Evolutionary conservation across 1,284 basidiomycete species (phyloP), one percentile per base, ranked within the genome.

Genomic region (Nidula niveotomentosa): DNA sequence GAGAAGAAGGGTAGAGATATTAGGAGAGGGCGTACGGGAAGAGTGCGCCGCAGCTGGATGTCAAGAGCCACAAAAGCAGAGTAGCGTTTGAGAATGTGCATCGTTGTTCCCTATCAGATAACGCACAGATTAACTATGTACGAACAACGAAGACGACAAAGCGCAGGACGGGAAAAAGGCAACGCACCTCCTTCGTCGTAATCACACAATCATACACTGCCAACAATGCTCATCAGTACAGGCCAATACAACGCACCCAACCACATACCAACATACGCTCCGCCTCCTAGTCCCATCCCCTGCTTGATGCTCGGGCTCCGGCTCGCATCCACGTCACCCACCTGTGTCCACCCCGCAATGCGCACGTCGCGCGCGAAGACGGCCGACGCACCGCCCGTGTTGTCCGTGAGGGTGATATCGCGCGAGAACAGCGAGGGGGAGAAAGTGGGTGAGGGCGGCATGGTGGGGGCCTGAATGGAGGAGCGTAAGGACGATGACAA

Each of bases 31-130:
- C 23, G 23, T 23, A 23, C 23, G 4, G 87, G 85, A 2, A 89
- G 70, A 2, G 78, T 77, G 2, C 70, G 72, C 9, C 76, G 70
- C 0, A 92, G 75, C 1, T 75, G 71, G 6, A 69, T 61, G 35
- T 84, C 73, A 3, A 92, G 76, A 46, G 83, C 71, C 2, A 79
- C 80, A 63, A 92, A 91, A 1, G 84, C 83, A 36, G 78, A 87
- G 66, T 90, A 91, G 15, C 88, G 81, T 65, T 87, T 90, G 59
- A 87, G 81, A 0, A 77, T 76, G 56, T 87, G 86, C 43, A 91
- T 85, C 12, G 73, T 76, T 2, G 85, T 86, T 2, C 82, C 81
- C 81, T 23, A 23, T 23, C 23, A 23, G 23, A 23, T 23, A 23
- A 23, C 23, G 4, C 23, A 23, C 23, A 23, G 23, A 23, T 23